phyloP scores from a whole-genome alignment of 768 basidiomycete species.

The Hypsizygus marmoreus region DNA sequence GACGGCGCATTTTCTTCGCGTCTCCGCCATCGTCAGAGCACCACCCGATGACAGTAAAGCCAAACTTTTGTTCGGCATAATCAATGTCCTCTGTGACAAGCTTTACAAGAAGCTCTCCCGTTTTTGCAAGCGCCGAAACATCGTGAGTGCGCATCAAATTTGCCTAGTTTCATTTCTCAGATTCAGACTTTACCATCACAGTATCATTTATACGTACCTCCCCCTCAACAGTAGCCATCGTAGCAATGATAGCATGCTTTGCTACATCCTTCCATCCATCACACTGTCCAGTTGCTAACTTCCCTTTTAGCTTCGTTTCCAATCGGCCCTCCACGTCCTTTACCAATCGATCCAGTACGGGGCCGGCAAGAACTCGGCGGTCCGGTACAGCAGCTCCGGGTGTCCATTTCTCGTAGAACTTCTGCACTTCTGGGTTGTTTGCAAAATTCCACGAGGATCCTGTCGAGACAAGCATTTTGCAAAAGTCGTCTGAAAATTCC shows the following conservation, averaged over 20 bases:
- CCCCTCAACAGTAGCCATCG: slow-evolving; percentile 25
- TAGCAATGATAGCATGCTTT: slow-evolving; percentile 22
- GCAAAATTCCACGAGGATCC: slow-evolving; percentile 24
- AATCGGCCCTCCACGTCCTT: slow-evolving; percentile 11
- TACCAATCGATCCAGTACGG: slow-evolving; percentile 13
- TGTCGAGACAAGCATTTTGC: slow-evolving; percentile 14
- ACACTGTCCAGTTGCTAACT: slow-evolving; percentile 22
- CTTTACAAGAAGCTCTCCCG: slow-evolving; percentile 23
- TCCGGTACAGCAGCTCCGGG: slow-evolving; percentile 20
- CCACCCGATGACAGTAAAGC: slow-evolving; percentile 20
- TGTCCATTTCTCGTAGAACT: slow-evolving; percentile 24
- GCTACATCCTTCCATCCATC: slow-evolving; percentile 33
- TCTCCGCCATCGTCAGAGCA: slow-evolving; percentile 27
- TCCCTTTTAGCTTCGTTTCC: slow-evolving; percentile 11
- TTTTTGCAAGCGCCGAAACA: slow-evolving; percentile 23
- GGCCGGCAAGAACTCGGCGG: slow-evolving; percentile 17
- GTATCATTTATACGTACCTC: slow-evolving; percentile 18
- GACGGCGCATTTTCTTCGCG: slow-evolving; percentile 21
- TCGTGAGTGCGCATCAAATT: slow-evolving; percentile 22
- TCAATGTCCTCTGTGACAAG: slow-evolving; percentile 24
- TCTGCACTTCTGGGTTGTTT: slow-evolving; percentile 16
- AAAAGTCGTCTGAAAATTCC: slow-evolving; percentile 21
- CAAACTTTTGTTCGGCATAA: slow-evolving; percentile 18
- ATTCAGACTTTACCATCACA: background rate
- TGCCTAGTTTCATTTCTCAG: slow-evolving; percentile 10